A percentile compares a stretch with the other conserved stretches of the same genome.
These are phyloP conservation scores for Kokia cookei DNA, from an alignment of 441 rosid genomes.

Conservation along the genomic window DNA sequence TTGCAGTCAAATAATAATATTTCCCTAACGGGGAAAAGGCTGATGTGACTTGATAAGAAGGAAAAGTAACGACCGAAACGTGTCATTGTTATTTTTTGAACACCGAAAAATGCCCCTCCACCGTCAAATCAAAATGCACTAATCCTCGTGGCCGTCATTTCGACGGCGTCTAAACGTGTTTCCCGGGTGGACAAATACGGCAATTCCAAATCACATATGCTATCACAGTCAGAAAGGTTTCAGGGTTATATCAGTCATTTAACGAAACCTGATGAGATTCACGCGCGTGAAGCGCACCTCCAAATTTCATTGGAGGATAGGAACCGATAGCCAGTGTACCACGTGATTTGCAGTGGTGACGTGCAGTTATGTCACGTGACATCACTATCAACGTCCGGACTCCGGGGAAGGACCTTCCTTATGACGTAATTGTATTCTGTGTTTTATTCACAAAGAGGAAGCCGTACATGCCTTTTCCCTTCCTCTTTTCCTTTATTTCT, in stretches of 20 bases:
- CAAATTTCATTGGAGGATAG: background rate
- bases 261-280: background rate
- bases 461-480: background rate
- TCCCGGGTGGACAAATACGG: background rate
- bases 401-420: background rate
- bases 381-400: background rate
- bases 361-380: background rate
- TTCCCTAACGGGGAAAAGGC: slow-evolving; percentile 2
- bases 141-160: slow-evolving; percentile 16
- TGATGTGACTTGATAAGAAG: background rate
- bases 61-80: background rate
- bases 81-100: background rate
- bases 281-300: background rate
- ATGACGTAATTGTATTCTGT: background rate
- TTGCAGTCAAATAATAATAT: slow-evolving; percentile 3
- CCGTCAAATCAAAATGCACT: slow-evolving; percentile 22
- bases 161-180: background rate
- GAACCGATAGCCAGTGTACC: background rate
- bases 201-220: background rate
- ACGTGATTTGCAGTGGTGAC: background rate
- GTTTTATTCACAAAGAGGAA: background rate
- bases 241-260: slow-evolving; percentile 15
- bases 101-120: slow-evolving; percentile 13
- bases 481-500: no score
- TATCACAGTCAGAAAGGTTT: background rate